Evolutionary conservation across 305 asterid species (phyloP).

Genomic region (Fraxinus dipetala): DNA sequence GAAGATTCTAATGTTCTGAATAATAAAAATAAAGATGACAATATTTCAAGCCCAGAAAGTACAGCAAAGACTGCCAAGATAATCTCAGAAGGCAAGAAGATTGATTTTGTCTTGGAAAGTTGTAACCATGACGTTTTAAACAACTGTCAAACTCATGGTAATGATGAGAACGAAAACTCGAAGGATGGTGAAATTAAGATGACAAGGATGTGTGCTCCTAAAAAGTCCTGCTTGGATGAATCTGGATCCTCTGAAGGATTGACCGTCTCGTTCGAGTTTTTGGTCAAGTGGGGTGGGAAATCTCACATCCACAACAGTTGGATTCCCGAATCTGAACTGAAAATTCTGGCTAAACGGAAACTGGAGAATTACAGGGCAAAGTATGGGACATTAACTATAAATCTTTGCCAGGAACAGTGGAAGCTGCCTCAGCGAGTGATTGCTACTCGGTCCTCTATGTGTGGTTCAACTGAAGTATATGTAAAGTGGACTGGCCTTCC

Average conservation of each 20-base stretch:
- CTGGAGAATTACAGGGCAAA: constrained; percentile 88
- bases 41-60: constrained; percentile 20
- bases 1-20: constrained; percentile 27
- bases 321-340: constrained; percentile 84
- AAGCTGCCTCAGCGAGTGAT: constrained; percentile 83
- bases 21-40: constrained; percentile 23
- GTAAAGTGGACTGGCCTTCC: constrained; percentile 92
- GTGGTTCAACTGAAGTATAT: constrained; percentile 68
- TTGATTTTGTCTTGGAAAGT: constrained; percentile 22
- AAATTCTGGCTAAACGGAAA: constrained; percentile 77
- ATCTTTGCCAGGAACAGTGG: constrained; percentile 87
- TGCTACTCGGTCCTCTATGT: constrained; percentile 55
- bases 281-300: constrained; percentile 95
- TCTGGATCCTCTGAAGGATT: constrained; percentile 29
- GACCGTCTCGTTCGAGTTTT: constrained; percentile 59
- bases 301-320: constrained; percentile 89
- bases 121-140: constrained; percentile 17
- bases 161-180: constrained; percentile 18
- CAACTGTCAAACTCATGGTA: constrained; percentile 19
- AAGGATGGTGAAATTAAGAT: constrained; percentile 16
- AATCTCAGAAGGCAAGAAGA: constrained; percentile 28
- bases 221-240: constrained; percentile 35
- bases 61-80: constrained; percentile 25
- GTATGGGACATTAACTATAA: constrained; percentile 72
- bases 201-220: constrained; percentile 17